A percentile compares a stretch with the other conserved stretches of the same genome.
Evolutionary conservation across 495 filamentous ascomycete species (phyloP).

Genomic region (Letharia columbiana): DNA sequence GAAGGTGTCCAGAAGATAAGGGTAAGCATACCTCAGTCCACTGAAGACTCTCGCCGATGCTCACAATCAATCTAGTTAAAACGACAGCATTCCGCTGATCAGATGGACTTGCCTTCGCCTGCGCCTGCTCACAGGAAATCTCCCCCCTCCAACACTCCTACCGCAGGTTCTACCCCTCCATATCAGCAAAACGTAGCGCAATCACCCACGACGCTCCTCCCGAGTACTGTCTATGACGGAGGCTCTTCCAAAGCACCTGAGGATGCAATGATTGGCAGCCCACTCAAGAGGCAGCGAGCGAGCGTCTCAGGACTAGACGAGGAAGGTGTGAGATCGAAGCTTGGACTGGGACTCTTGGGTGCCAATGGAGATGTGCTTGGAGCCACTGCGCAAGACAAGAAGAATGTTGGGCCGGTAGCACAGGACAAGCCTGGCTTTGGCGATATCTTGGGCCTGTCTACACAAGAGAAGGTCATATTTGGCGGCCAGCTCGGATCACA

Average conservation of each 20-base stretch:
- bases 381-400: slow-evolving; percentile 17
- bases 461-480: slow-evolving; percentile 5
- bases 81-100: slow-evolving; percentile 84
- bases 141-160: slow-evolving; percentile 40
- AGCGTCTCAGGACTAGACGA: slow-evolving; percentile 58
- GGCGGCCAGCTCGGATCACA: slow-evolving; percentile 8
- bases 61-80: slow-evolving; percentile 59
- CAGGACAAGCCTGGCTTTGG: slow-evolving; percentile 6
- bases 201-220: slow-evolving; percentile 35
- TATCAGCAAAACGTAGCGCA: slow-evolving; percentile 25
- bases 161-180: slow-evolving; percentile 39
- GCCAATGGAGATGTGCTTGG: slow-evolving; percentile 34
- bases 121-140: slow-evolving; percentile 33
- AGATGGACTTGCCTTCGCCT: slow-evolving; percentile 42
- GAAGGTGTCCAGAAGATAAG: slow-evolving; percentile 89
- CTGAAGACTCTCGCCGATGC: not conserved
- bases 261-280: slow-evolving; percentile 59
- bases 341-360: slow-evolving; percentile 37
- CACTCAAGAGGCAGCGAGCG: slow-evolving; percentile 73
- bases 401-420: slow-evolving; percentile 2
- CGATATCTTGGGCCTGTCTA: slow-evolving; percentile 1
- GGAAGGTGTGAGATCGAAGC: slow-evolving; percentile 41
- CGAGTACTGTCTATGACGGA: slow-evolving; percentile 24
- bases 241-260: slow-evolving; percentile 37
- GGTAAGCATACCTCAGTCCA: slow-evolving; percentile 44